Evolutionary conservation across 352 stramenopile genomes (phyloP).

Genomic region (Phytophthora podocarpi): DNA sequence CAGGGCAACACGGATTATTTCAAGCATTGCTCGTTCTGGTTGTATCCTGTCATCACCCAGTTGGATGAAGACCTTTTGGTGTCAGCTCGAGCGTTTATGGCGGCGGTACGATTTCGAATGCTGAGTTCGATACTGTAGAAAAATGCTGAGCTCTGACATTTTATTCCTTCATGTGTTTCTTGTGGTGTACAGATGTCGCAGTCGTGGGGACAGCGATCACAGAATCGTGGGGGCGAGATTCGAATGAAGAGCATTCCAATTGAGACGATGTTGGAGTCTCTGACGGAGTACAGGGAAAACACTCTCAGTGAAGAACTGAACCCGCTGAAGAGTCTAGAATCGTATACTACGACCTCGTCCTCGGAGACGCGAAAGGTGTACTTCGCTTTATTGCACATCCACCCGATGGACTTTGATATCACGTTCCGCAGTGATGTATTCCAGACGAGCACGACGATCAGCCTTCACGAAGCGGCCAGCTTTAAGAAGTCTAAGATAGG

Average conservation of each 20-base stretch:
- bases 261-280: slow-evolving; percentile 78
- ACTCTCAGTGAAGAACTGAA: slow-evolving; percentile 81
- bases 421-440: slow-evolving; percentile 90
- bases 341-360: slow-evolving; percentile 65
- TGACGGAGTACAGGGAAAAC: slow-evolving; percentile 80
- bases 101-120: slow-evolving; percentile 45
- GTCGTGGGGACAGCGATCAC: slow-evolving; percentile 63
- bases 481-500: slow-evolving; percentile 49
- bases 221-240: slow-evolving; percentile 80
- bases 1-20: slow-evolving; percentile 91
- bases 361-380: slow-evolving; percentile 87
- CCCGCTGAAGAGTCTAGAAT: slow-evolving; percentile 73
- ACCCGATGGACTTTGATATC: slow-evolving; percentile 89
- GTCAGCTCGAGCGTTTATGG: slow-evolving; percentile 76
- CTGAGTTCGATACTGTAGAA: background rate
- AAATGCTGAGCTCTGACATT: slow-evolving; percentile 5
- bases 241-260: slow-evolving; percentile 83
- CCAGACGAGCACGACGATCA: slow-evolving; percentile 65
- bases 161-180: slow-evolving; percentile 14
- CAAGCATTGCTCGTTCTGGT: slow-evolving; percentile 88
- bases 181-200: slow-evolving; percentile 53
- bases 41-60: slow-evolving; percentile 85
- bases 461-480: slow-evolving; percentile 58
- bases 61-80: slow-evolving; percentile 87
- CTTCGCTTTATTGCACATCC: slow-evolving; percentile 87